Base-by-base conservation (phyloP, 352 stramenopile species). In the Phytophthora boehmeriae region DNA sequence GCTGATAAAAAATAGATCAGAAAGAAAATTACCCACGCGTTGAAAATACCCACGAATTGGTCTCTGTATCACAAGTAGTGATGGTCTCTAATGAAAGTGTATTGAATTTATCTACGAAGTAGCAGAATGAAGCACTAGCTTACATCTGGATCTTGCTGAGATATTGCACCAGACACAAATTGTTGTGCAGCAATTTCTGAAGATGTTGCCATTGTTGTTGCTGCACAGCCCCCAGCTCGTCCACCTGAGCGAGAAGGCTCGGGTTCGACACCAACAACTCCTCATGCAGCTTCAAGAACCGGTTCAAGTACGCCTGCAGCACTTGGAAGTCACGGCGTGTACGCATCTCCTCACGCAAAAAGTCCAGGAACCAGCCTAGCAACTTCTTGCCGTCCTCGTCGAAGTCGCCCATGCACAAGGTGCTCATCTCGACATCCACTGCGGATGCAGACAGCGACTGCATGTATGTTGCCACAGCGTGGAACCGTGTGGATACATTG, bases 71-170 rank as follows among this genome's bases (percentile, higher is more conserved):
- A 30, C 25, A 8, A 30, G 6, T 8, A 8, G 25, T 30, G 3
- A 8, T 30, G 25, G 25, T 30, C 25, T 30, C 25, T 3, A 30
- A 30, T 30, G 25, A 30, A 22, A 23, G 14, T 19, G 14, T 44
- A 44, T 44, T 44, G 13, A 16, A 22, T 44, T 44, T 22, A 44
- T 44, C 38, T 44, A 44, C 1, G 13, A 19, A 16, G 38, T 16
- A 44, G 38, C 14, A 13, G 8, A 9, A 4, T n/a, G 34, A 39
- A n/a, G 34, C 48, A 35, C 28, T 54, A 57, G 42, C 68, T 73
- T 90, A 95, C 80, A 93, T 93, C 68, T 95, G 86, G 50, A 95
- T 92, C 72, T 92, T 92, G 79, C 79, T 92, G 46, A 95, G 82
- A 66, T 95, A 91, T 63, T 93, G 82, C 63, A 92, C 86, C 35